Base-by-base conservation (phyloP, 2,329 filamentous ascomycete genomes). In the Trichoderma atroviride region DNA sequence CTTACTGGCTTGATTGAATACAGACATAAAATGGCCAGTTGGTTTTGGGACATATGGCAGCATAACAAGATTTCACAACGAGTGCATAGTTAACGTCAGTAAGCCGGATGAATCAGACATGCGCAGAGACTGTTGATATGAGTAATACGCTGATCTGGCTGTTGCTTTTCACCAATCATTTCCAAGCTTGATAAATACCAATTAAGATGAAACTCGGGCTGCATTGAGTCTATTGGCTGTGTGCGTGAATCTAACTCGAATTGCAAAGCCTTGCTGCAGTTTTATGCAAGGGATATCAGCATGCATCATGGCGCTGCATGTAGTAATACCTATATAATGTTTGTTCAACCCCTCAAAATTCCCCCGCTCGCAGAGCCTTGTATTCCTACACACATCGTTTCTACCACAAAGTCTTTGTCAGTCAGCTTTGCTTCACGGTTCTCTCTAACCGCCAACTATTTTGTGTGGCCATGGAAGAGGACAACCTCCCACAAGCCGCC, bases 1-100 rank as follows among this genome's bases (percentile, higher is more conserved):
- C 64, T 1, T 70, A 62, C 16, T 78, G 73, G 72, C 11, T 75
- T n/a, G 73, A 77, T 24, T 76, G 29, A 66, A 24, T 16, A 19
- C 6, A 50, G 10, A 19, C 14, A 31, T 27, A 22, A 31, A 2
- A 56, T 16, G 10, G 53, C 53, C 7, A 57, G 53, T 10, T 57
- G 53, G 3, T 10, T 5, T 22, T 24, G 22, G 10, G n/a, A 24
- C 3, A 50, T 24, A 24, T 13, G 7, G 47, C n/a, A 50, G 47
- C 47, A 14, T 13, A 5, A 13, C 22, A 13, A 22, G 47, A 24
- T 24, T 50, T 50, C 11, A 50, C 40, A 24, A 16, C 11, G n/a
- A 50, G 4, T 24, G 5, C 11, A 47, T 9, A 22, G 37, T 16
- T 16, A 22, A 7, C 19, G 5, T 19, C 19, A 13, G 7, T 24